Base-by-base conservation (phyloP, 2,329 filamentous ascomycete species). In the Fusarium verticillioides region DNA sequence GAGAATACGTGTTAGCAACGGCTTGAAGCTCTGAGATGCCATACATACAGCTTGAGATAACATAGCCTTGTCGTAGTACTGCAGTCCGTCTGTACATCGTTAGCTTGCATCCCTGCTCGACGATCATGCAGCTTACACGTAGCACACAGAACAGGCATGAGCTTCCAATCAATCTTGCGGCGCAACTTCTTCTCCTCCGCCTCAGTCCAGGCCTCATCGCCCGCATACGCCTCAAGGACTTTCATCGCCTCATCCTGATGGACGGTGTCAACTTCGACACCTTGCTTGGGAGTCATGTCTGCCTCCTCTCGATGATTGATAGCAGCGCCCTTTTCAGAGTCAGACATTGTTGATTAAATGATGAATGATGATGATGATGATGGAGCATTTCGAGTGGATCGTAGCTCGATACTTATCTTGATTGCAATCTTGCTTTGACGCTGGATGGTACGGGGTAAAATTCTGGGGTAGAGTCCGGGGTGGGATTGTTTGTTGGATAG, bases 41-140 rank as follows among this genome's bases (percentile, higher is more conserved):
- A n/a, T 4, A 49, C 79, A 63, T 75, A 86, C 86, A 50, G 87
- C 87, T 72, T 88, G 86, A 2, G 83, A 85, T 21, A 89, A 77
- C 84, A 89, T 88, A 5, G 86, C 85, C 74, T 88, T 87, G 69
- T 87, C 85, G 49, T 86, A 86, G 63, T 86, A 87, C 70, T 86
- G 84, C 7, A 54, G 34, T 40, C 50, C 50, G 7, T 54, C 50
- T 54, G 34, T 12, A 40, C 6, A 13, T 9, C 23, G 23, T 54
- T 54, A 54, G 50, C 50, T 54, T 30, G 7, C 15, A 12, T n/a
- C 13, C 50, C 34, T 26, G 26, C 26, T 26, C 34, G 23, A n/a
- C 4, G 15, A 40, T 39, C 23, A 39, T 54, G 50, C 23, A 87
- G 77, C 1, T 79, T 82, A 65, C 85, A 86, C 0, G 84, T 86